Conservation (phyloP, 73 alveolate genomes). For the Diophrys appendiculata region DNA sequence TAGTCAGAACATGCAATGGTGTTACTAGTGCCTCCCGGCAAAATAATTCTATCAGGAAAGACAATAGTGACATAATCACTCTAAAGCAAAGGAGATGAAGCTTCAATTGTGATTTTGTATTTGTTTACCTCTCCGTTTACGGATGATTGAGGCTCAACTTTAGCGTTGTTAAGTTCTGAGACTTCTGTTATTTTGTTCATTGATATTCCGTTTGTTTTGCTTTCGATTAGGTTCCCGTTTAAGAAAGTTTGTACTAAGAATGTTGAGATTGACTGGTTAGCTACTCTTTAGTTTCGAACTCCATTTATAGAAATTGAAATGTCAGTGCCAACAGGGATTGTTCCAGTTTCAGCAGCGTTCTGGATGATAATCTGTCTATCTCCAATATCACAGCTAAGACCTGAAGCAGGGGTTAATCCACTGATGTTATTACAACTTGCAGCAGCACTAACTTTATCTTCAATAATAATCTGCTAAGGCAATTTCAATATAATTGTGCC, state of each 20-base stretch:
- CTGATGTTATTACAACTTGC: not conserved
- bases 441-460: not conserved
- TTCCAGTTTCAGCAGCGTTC: not conserved
- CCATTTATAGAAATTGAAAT: not conserved
- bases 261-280: not conserved
- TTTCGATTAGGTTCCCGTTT: not conserved
- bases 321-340: not conserved
- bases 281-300: not conserved
- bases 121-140: not conserved
- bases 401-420: not conserved
- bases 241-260: not conserved
- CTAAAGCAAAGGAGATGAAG: not conserved
- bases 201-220: not conserved
- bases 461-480: not conserved
- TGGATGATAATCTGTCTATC: not conserved
- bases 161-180: not conserved
- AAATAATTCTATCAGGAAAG: not conserved
- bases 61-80: not conserved
- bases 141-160: not conserved
- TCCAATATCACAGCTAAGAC: not conserved
- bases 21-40: not conserved
- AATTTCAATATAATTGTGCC: not conserved
- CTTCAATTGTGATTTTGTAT: too few relatives aligned
- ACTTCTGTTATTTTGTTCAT: not conserved
- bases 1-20: not conserved